These are phyloP conservation scores for Poterioochromonas sp. DNA, from an alignment of 352 stramenopile species.

Conservation along the genomic window DNA sequence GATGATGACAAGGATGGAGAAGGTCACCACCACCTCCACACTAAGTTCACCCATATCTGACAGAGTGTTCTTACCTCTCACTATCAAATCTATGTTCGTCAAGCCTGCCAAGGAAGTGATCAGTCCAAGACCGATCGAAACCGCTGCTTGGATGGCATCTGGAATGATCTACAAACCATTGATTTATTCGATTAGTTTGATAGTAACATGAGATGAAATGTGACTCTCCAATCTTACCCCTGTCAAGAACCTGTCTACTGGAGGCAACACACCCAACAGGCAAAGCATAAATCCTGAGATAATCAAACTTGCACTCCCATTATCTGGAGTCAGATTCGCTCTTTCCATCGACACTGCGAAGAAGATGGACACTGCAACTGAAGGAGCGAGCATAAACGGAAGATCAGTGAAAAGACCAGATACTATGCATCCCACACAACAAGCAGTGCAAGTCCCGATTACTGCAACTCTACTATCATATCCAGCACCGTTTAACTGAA, in stretches of 20 bases:
- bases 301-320: neutral
- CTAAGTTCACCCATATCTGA: slow-evolving; percentile 10
- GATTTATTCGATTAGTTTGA: neutral
- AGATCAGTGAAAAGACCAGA: slow-evolving; percentile 51
- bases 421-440: slow-evolving; percentile 31
- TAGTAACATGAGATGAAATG: neutral
- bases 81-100: slow-evolving; percentile 18
- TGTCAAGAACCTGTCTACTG: neutral
- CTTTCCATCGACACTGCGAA: neutral
- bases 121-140: slow-evolving; percentile 22
- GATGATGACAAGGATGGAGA: slow-evolving; percentile 3
- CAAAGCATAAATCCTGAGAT: neutral
- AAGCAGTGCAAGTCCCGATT: neutral
- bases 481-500: slow-evolving; percentile 1
- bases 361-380: slow-evolving; percentile 17
- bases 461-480: slow-evolving; percentile 5
- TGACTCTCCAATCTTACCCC: neutral
- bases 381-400: slow-evolving; percentile 51
- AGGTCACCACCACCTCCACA: neutral
- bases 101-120: slow-evolving; percentile 14
- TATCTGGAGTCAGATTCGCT: neutral
- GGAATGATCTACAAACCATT: neutral
- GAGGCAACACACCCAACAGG: neutral
- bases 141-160: slow-evolving; percentile 14
- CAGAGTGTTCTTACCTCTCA: slow-evolving; percentile 9